Evolutionary conservation across 345 rosid species (phyloP).

Genomic region (Clarkia xantiana): DNA sequence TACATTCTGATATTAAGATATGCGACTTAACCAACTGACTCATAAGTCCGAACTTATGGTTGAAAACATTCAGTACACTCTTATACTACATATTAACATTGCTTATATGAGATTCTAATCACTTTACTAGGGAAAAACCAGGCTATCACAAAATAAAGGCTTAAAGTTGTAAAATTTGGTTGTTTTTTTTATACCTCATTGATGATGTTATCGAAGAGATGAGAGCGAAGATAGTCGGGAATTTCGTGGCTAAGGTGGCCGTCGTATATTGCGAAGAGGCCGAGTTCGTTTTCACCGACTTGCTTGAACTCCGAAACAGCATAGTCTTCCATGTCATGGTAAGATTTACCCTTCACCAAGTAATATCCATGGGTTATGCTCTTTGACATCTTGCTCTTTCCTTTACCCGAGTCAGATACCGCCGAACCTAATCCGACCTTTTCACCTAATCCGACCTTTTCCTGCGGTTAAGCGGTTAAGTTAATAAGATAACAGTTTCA

Average conservation of each 20-base stretch:
- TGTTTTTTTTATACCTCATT: conserved; percentile 38
- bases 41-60: no score
- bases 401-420: conserved; percentile 61
- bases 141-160: no score
- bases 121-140: no score
- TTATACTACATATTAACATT: no score
- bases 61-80: no score
- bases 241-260: conserved; percentile 74
- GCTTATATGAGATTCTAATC: no score
- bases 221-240: conserved; percentile 55
- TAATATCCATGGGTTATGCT: conserved; percentile 67
- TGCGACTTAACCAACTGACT: no score
- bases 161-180: no score
- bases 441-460: conserved; percentile 59
- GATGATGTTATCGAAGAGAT: conserved; percentile 73
- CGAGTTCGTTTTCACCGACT: conserved; percentile 66
- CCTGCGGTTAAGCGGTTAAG: conserved; percentile 27
- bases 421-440: conserved; percentile 59
- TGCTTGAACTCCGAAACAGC: conserved; percentile 63
- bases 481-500: not conserved
- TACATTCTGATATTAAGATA: no score
- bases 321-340: conserved; percentile 79
- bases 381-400: conserved; percentile 78
- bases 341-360: conserved; percentile 63
- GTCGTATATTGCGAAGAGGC: conserved; percentile 82